Evolutionary conservation across 108 stramenopile genomes (phyloP), one percentile per base, ranked within the genome.

Genomic region (Chaetoceros tenuissimus): DNA sequence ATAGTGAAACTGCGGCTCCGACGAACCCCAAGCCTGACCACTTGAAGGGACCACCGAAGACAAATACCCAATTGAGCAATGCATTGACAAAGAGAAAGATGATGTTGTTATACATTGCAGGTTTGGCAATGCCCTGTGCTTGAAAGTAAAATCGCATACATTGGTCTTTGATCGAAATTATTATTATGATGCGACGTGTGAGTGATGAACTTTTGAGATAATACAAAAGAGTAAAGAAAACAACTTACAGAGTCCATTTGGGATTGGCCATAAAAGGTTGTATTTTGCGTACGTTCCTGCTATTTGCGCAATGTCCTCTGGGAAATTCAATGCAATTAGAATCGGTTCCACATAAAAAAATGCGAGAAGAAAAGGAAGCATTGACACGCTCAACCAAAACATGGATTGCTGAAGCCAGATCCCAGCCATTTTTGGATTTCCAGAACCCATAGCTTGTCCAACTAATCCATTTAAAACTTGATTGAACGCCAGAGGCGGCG

Each of bases 381-480:
- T 75, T 46, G 66, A 65, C 20, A 57, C 26, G 28, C 62, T 29
- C 23, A 77, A 50, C 71, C 71, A 72, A 48, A 77, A 72, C 64
- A 69, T 69, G 53, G 46, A 49, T 40, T 69, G 68, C 47, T 80
- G 79, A 3, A 80, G 43, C 60, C 65, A 80, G 28, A 80, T 68
- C 0, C 79, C 79, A 17, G 79, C 79, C 67, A 80, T 61, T 55
- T 72, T 69, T 23, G 79, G 79, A 66, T 80, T 80, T 17, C 68
- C 68, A 19, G 56, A 47, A 3, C 79, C 79, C 24, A 80, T 64
- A 29, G 79, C 79, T 46, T 68, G 64, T 24, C 71, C 71, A 0
- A 69, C 68, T 43, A 80, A 49, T 28, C 49, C 64, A 59, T 66
- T 70, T 31, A 80, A 48, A 0, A 80, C 74, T 48, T 70, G 68